Base-by-base conservation (phyloP, 768 basidiomycete genomes). In the Chalciporus piperatus region DNA sequence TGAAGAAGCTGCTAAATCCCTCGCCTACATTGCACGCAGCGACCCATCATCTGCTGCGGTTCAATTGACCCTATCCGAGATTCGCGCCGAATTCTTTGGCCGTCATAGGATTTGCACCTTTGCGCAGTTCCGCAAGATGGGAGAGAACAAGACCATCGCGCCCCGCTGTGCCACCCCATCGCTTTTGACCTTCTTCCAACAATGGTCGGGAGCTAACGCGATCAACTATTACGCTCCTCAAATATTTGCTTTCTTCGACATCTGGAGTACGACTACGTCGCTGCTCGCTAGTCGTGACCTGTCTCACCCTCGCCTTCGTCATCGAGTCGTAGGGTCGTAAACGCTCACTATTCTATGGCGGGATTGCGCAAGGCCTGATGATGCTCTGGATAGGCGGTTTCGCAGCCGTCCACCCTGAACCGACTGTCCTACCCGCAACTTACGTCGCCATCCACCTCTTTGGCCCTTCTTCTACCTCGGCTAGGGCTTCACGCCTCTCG, bases 151-250 rank as follows among this genome's bases (percentile, higher is more conserved):
- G 48, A 59, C 51, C 14, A 68, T 65, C 17, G 57, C 59, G 4
- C 52, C 67, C 6, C 66, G 70, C 3, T 71, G 68, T 45, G 19
- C 67, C 48, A 65, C 72, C 52, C 71, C 68, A 0, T 45, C 62
- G 2, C 50, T 72, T 33, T 63, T 68, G 43, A 67, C 70, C 48
- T 66, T 71, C 57, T 54, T 69, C 50, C 74, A 71, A 52, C 74
- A 76, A 48, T 72, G 73, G 66, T 61, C 74, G 0, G 74, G 74
- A 23, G 69, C 72, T 41, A 74, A 73, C 61, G 68, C 72, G 4
- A 69, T 76, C 58, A 73, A 74, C 57, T 76, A 74, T 47, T 75
- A 72, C 42, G 51, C 68, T 16, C 74, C 73, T 1, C 41, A 61
- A 20, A 71, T 75, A 43, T 75, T 74, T 38, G 58, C 64, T 3